Evolutionary conservation across 164 flowering plant species (phyloP), one percentile per base, ranked within the genome.

Genomic region (Paratinospora sagittata): DNA sequence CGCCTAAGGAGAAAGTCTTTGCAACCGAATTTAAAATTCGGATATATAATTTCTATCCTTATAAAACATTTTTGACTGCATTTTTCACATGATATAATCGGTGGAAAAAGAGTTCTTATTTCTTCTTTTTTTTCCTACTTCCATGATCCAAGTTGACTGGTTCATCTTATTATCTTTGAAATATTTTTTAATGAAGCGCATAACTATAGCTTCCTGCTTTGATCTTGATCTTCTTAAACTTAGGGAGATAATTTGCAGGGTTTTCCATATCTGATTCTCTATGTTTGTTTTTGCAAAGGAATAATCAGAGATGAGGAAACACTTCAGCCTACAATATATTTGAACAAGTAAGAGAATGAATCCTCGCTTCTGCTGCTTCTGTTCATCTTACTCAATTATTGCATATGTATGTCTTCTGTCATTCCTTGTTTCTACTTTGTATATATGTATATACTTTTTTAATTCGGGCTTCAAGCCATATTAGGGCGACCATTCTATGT

Each of bases 231-330:
- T 6, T 23, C 30, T 11, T 2, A 60, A 23, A 60, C 63, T 52
- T 43, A 3, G 61, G 21, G 26, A 16, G 8, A 23, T 36, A 8
- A 4, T 45, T 34, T 70, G 39, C 17, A 64, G 49, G 7, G 24
- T 61, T 49, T 21, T 33, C 26, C 49, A 11, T 62, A 12, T 70
- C 72, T 6, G 62, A 23, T 71, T 70, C 26, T 43, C 65, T 71
- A 63, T 73, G 67, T 65, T 63, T 9, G 23, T 62, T 62, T n/a
- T n/a, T 9, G 24, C 58, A 77, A 68, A 93, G 97, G 98, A 26
- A 49, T 89, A 63, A 76, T 85, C 82, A 86, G 98, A 82, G 78
- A 92, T 55, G 97, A 92, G 85, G 92, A 85, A 81, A 95, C 98
- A 27, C 97, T 95, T 73, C 87, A 78, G 76, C 96, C 98, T 41